Evolutionary conservation across 2,329 filamentous ascomycete species (phyloP).

Genomic region (Tolypocladium inflatum): DNA sequence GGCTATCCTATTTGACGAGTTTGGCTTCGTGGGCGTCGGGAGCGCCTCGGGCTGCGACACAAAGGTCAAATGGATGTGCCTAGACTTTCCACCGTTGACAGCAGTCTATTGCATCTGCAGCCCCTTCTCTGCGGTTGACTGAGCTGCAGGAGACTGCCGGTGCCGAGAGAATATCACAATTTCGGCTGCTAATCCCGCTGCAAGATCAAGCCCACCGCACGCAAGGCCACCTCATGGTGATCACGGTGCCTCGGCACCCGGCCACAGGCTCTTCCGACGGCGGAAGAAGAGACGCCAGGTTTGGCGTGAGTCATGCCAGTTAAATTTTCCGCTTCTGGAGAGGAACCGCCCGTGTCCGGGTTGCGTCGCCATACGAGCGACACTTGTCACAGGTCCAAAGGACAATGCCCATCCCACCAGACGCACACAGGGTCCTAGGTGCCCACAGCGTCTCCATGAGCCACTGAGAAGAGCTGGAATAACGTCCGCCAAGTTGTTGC

Average conservation of each 20-base stretch:
- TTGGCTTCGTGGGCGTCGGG: background rate
- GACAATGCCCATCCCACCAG: background rate
- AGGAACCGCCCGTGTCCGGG: background rate
- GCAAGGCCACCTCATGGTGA: background rate
- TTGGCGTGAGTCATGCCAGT: background rate
- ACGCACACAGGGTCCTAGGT: background rate
- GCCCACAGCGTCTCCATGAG: background rate
- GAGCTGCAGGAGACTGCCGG: background rate
- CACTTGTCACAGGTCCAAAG: no score
- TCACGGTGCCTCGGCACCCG: background rate
- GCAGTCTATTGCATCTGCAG: background rate
- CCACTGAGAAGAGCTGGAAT: background rate
- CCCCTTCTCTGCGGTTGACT: background rate
- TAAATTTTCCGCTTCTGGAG: background rate
- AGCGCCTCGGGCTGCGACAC: background rate
- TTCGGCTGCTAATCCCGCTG: background rate
- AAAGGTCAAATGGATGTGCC: background rate
- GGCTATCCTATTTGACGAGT: background rate
- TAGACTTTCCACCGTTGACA: background rate
- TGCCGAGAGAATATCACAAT: background rate
- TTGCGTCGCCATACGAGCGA: no score
- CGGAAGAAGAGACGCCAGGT: background rate
- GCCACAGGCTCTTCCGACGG: background rate
- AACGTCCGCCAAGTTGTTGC: background rate
- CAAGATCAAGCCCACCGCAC: background rate